phyloP scores from a whole-genome alignment of 192 early-diverging fungal genomes.

The Coemansia sp. region DNA sequence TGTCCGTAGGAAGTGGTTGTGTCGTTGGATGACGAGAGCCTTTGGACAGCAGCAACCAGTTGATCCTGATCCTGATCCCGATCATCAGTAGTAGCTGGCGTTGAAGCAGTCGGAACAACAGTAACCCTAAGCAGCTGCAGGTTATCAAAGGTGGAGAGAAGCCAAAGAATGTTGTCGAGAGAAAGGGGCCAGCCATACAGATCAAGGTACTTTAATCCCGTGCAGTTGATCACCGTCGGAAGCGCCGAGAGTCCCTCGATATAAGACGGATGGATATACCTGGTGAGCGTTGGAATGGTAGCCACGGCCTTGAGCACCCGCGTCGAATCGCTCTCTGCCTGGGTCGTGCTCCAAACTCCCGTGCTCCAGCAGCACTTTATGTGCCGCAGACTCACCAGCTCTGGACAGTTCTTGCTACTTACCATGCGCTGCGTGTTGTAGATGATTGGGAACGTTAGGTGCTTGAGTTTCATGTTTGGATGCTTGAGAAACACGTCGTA shows the following conservation, averaged over 20 bases:
- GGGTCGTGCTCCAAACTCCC: constrained; percentile 18
- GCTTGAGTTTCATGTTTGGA: constrained; percentile 13
- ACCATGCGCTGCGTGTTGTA: constrained; percentile 48
- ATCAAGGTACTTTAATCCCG: constrained; percentile 17
- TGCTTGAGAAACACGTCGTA: constrained; percentile 43
- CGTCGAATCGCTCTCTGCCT: constrained; percentile 43
- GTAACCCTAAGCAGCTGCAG: constrained; percentile 28
- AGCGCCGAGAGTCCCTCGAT: constrained; percentile 35
- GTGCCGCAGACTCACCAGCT: constrained; percentile 33
- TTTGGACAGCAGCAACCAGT: not conserved
- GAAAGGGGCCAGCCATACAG: constrained; percentile 52
- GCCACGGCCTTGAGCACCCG: constrained; percentile 36
- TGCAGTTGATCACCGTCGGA: constrained; percentile 23
- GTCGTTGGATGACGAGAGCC: no score
- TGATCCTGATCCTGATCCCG: not conserved
- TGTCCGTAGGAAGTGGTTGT: no score
- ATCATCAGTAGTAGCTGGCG: not conserved
- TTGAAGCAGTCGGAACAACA: not conserved
- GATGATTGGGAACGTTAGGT: constrained; percentile 49
- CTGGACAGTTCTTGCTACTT: constrained; percentile 33
- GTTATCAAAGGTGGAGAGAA: constrained; percentile 14
- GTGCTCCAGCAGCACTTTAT: constrained; percentile 57
- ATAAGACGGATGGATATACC: constrained; percentile 48
- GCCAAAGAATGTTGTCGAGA: constrained; percentile 25
- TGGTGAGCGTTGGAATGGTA: constrained; percentile 27